Evolutionary conservation across 2,329 filamentous ascomycete genomes (phyloP), one percentile per base, ranked within the genome.

Genomic region (Sporothrix humicola): DNA sequence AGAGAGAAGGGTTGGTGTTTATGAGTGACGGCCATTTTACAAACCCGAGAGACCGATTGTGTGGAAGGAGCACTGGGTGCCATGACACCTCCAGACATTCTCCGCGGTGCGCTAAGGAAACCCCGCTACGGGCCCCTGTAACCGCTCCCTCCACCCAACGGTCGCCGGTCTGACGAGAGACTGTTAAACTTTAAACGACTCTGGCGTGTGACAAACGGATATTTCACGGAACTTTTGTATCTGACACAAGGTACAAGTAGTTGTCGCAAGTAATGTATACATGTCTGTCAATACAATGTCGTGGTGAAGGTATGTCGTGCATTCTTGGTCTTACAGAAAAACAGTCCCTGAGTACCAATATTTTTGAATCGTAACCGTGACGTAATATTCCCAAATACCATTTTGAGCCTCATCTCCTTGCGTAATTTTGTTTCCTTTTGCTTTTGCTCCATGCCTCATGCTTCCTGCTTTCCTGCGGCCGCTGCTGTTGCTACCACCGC

Each of bases 121-220:
- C 59, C 59, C 59, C 59, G 59, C 59, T 65, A n/a, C n/a, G 12
- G 31, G 37, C n/a, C 37, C n/a, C 3, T 65, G 59, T 65, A 65
- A 37, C 37, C 52, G 20, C 13, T 54, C 4, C 31, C 44, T 8
- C n/a, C 59, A 37, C 37, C 8, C n/a, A 46, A 46, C 37, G 37
- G 59, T 8, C 13, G 56, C n/a, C 59, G 59, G 59, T 15, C 37
- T 65, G 59, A 17, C 37, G 17, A 37, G 9, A 37, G 37, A 9
- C 23, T 59, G 56, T 59, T 26, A 59, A 6, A 37, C 56, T 23
- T 59, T 37, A 15, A 37, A 59, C 56, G 37, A 26, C 7, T 37
- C 56, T 15, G 10, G 54, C 3, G 15, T 58, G 23, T 31, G 54
- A 58, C 54, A 58, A 23, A 31, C 15, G 17, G n/a, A 54, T 15